Percentiles rank a stretch among this genome's conserved stretches.
phyloP scores from a whole-genome alignment of 2,329 filamentous ascomycete species.

The Exophiala spinifera region DNA sequence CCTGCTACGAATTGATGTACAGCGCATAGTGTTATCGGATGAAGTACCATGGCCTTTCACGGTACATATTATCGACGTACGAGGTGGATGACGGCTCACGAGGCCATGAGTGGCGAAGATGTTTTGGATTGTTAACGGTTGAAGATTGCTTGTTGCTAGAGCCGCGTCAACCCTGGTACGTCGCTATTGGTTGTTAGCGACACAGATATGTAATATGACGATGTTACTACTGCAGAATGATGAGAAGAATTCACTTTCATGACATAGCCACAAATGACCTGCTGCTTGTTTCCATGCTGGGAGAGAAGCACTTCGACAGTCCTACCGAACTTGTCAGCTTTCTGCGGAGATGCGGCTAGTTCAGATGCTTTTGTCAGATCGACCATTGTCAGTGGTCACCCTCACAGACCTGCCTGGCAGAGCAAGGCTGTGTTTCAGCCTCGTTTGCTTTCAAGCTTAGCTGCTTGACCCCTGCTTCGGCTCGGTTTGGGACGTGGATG shows the following conservation, averaged over 20 bases:
- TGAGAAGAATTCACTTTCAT: not conserved
- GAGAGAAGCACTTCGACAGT: too few species aligned
- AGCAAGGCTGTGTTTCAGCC: not conserved
- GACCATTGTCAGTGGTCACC: not conserved
- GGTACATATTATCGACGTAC: slow-evolving; percentile 13
- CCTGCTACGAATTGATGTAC: slow-evolving; percentile 17
- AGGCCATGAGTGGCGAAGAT: slow-evolving; percentile 9
- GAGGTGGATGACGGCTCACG: not conserved
- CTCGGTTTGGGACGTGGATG: not conserved
- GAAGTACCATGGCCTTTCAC: slow-evolving; percentile 5
- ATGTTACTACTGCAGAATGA: slow-evolving; percentile 20
- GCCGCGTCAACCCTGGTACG: slow-evolving; percentile 1
- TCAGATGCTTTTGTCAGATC: not conserved
- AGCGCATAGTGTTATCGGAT: slow-evolving; percentile 18
- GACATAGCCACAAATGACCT: too few species aligned
- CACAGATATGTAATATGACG: slow-evolving; percentile 23
- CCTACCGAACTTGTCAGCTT: too few species aligned
- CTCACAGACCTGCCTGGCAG: not conserved
- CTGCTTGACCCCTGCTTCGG: not conserved
- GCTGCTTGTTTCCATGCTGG: too few species aligned
- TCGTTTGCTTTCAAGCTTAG: not conserved
- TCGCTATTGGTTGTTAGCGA: slow-evolving; percentile 15
- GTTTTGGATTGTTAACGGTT: slow-evolving; percentile 22
- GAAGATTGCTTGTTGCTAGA: not conserved
- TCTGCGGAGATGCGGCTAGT: too few species aligned